Conservation (phyloP, 2,329 filamentous ascomycete genomes). For the Aspergillaceae sp. region DNA sequence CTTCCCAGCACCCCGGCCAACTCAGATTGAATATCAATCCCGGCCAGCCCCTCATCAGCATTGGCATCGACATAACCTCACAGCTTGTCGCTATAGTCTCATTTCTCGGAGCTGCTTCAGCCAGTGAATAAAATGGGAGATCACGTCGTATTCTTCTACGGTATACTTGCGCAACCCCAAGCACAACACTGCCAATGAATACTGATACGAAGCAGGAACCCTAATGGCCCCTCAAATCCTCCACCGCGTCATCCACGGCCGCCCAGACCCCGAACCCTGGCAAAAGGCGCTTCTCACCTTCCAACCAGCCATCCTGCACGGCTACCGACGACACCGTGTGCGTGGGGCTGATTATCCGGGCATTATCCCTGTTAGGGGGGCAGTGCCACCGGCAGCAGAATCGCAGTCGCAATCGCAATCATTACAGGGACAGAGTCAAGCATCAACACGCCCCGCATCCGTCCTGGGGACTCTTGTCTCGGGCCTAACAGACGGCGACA, state of each 20-base stretch:
- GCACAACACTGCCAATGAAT: not conserved
- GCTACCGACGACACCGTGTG: constrained; percentile 65
- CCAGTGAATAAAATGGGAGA: constrained; percentile 31
- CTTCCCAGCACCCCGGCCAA: no score
- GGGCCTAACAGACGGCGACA: constrained; percentile 68
- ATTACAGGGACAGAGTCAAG: not conserved
- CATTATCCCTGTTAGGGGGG: constrained; percentile 42
- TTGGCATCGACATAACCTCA: no score
- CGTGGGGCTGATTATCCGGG: constrained; percentile 68
- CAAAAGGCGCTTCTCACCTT: constrained; percentile 52
- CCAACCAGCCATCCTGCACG: constrained; percentile 65
- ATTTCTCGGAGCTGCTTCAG: no score
- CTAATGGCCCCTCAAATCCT: constrained; percentile 83
- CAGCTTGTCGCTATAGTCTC: no score
- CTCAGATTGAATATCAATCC: not conserved
- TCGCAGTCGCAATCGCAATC: not conserved
- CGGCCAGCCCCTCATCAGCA: not conserved
- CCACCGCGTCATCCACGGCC: constrained; percentile 70
- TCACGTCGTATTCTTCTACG: constrained; percentile 57
- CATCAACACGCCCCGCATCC: constrained; percentile 22
- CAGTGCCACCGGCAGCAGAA: not conserved
- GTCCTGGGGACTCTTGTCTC: constrained; percentile 71
- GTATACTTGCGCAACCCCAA: constrained; percentile 22
- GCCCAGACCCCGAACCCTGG: constrained; percentile 42
- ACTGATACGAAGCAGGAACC: constrained; percentile 34